Base-by-base conservation (phyloP, 495 filamentous ascomycete species). In the Aspergillus cristatus region DNA sequence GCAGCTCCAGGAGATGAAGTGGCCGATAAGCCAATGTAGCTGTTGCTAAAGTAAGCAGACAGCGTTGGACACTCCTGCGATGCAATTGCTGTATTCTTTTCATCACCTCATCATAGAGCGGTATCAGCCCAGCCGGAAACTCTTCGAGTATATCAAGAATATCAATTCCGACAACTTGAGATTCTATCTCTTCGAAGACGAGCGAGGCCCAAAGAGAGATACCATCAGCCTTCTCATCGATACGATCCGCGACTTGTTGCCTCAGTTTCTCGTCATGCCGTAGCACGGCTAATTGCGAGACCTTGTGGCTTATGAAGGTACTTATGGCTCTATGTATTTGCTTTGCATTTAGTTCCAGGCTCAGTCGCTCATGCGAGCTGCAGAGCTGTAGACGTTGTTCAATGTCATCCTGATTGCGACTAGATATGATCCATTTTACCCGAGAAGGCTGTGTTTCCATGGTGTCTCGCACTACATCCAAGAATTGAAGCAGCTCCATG, bases 231-330 rank as follows among this genome's bases (percentile, higher is more conserved):
- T 44, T 48, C 58, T 14, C 18, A 6, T 1, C 16, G 10, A 63
- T 13, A 20, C 41, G 35, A 14, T 36, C 18, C 6, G 25, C 25
- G 6, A 65, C 41, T 11, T 33, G 14, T 32, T 11, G 28, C 3
- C 16, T 53, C 16, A n/a, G 15, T 33, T 17, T 33, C 3, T 11
- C 6, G 24, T 26, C 6, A 26, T 11, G 41, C 34, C 10, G n/a
- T n/a, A n/a, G n/a, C n/a, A n/a, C n/a, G n/a, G n/a, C n/a, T n/a
- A 55, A 44, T n/a, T 37, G 5, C 14, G 17, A 15, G 7, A 60
- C 34, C 34, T 60, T 63, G 33, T 44, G 25, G 2, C 52, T n/a
- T 26, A 69, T 62, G 41, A 54, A 68, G 1, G 17, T 29, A 13
- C 49, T 30, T n/a, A 57, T 32, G 10, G 35, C 54, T 1, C 6